Evolutionary conservation across 108 stramenopile species (phyloP).

Genomic region (Ochromonas danica): DNA sequence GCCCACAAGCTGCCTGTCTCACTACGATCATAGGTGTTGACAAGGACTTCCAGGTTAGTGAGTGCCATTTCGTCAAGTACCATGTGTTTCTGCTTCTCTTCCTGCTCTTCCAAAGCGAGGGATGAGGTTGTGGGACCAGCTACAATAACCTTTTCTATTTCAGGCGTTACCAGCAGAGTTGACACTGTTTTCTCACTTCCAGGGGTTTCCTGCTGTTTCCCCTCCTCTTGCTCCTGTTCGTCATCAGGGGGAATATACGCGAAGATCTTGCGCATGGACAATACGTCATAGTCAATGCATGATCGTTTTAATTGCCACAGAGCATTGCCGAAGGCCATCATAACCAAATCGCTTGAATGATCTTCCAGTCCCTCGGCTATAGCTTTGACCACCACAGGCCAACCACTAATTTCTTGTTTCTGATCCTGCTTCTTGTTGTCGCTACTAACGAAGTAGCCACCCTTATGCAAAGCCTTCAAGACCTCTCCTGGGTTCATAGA

Average conservation of each 20-base stretch:
- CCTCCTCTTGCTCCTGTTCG: too few relatives aligned
- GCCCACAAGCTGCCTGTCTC: constrained; percentile 78
- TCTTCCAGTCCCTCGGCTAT: neutral
- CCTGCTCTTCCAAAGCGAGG: too few relatives aligned
- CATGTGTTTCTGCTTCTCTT: constrained; percentile 59
- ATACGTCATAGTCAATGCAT: constrained; percentile 36
- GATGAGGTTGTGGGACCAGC: too few relatives aligned
- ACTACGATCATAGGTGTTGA: constrained; percentile 61
- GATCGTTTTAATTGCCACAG: constrained; percentile 32
- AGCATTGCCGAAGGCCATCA: neutral
- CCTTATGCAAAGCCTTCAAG: neutral
- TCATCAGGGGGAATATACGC: constrained; percentile 38
- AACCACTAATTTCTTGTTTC: neutral
- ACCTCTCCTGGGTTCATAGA: neutral
- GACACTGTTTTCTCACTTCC: neutral
- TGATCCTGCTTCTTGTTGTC: too few relatives aligned
- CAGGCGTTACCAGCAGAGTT: neutral
- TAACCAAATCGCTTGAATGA: neutral
- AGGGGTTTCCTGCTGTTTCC: neutral
- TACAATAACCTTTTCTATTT: neutral
- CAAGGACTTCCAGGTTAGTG: constrained; percentile 88
- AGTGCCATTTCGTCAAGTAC: constrained; percentile 90
- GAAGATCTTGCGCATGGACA: constrained; percentile 29
- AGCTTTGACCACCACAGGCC: neutral
- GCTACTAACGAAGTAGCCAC: neutral